A percentile compares a stretch with the other conserved stretches of the same genome.
Evolutionary conservation across 768 basidiomycete genomes (phyloP).

Genomic region (Arthromyces matolae): DNA sequence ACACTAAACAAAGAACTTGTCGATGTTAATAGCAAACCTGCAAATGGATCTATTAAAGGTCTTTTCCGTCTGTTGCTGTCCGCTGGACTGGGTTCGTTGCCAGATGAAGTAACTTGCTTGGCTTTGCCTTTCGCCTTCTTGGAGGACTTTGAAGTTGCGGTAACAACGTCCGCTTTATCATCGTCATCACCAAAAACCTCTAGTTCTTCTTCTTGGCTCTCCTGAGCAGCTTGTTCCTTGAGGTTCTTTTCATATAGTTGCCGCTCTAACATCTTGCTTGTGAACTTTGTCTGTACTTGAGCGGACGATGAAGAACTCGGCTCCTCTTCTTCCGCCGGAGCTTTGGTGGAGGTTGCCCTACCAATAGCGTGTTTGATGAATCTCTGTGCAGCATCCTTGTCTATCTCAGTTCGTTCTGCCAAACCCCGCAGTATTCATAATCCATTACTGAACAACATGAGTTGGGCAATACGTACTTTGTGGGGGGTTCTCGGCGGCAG

Average conservation of each 20-base stretch:
- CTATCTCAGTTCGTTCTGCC: constrained; percentile 48
- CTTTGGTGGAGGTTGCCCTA: constrained; percentile 45
- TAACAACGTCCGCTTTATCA: constrained; percentile 16
- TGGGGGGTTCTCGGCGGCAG: constrained; percentile 65
- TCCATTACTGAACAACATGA: constrained; percentile 1
- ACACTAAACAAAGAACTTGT: not conserved
- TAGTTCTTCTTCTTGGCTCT: constrained; percentile 38
- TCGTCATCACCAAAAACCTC: constrained; percentile 36
- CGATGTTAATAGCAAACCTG: constrained; percentile 45
- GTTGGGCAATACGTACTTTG: constrained; percentile 42
- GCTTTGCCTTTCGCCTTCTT: constrained; percentile 38
- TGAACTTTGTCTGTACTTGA: constrained; percentile 52
- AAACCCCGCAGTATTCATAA: not conserved
- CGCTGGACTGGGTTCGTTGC: constrained; percentile 7
- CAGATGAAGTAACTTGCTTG: constrained; percentile 13
- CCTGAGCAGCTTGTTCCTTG: constrained; percentile 44
- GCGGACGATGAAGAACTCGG: constrained; percentile 23
- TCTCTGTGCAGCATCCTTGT: constrained; percentile 74
- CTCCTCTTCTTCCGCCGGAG: constrained; percentile 32
- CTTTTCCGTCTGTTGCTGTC: constrained; percentile 44
- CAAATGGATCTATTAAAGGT: constrained; percentile 60
- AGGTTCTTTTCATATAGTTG: constrained; percentile 59
- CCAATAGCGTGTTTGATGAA: constrained; percentile 85
- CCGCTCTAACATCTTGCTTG: constrained; percentile 71
- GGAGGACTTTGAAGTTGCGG: constrained; percentile 8